Evolutionary conservation across 2,329 filamentous ascomycete species (phyloP), one percentile per base, ranked within the genome.

Genomic region (Penicillium sp.): DNA sequence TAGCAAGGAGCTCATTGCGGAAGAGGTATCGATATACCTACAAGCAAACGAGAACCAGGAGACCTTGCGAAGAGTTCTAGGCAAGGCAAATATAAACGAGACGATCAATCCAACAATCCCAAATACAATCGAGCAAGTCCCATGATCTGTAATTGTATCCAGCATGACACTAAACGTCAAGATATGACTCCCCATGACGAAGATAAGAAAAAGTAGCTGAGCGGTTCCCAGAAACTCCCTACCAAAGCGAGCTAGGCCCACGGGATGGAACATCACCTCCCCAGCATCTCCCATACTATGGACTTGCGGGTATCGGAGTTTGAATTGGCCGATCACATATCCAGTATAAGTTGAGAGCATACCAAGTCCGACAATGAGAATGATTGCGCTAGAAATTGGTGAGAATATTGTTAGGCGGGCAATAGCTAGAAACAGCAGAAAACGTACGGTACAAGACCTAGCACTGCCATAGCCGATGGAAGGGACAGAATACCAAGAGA

Each of bases 221-320:
- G 83, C 85, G 53, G 77, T 73, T 33, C 84, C 85, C 37, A 88
- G 76, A 27, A 90, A 61, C 67, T 87, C 84, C 58, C 84, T 82
- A 2, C 84, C 86, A 25, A 83, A 74, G 6, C 73, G 75, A 19
- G 87, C 87, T 23, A 37, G 33, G 0, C 84, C 86, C 27, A 84
- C 73, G 4, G 73, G 76, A n/a, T 87, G 87, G 58, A 81, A 77
- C 47, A 90, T 78, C 48, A 89, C 75, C 33, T 80, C 75, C 1
- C 86, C 86, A 19, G 85, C 86, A 64, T 90, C 87, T n/a, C 85
- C 84, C 68, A 89, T 89, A 67, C 84, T 84, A 46, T 83, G 80
- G 35, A 89, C 79, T 17, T 83, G 73, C 1, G 86, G 85, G 65
- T 82, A 79, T 29, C 71, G 71, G 19, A 81, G 68, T 60, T 83